Evolutionary conservation across 768 basidiomycete species (phyloP).

Genomic region (Tylopilus rubrobrunneus): DNA sequence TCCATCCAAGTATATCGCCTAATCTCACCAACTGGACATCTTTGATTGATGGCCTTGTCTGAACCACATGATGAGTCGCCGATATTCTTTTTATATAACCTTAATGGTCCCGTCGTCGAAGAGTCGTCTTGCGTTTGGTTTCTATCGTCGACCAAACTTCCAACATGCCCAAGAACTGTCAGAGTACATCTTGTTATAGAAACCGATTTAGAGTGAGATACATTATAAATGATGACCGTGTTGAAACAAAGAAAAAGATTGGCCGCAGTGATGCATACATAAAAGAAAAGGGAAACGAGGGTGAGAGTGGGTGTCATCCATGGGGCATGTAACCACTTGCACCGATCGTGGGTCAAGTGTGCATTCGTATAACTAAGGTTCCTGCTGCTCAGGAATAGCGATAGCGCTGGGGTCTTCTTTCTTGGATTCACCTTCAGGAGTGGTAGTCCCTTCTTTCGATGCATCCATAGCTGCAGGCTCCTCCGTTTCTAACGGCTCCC

Average conservation of each 20-base stretch:
- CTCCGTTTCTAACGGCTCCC: conserved; percentile 17
- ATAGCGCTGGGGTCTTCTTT: background rate
- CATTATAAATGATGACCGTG: conserved; percentile 8
- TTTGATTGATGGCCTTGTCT: too few relatives aligned
- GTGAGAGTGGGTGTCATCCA: background rate
- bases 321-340: background rate
- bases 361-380: conserved; percentile 1
- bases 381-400: background rate
- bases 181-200: conserved; percentile 8
- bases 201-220: conserved; percentile 10
- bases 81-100: too few relatives aligned
- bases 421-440: conserved; percentile 2
- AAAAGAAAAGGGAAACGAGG: conserved; percentile 2
- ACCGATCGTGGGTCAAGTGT: too few relatives aligned
- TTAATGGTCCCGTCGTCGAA: too few relatives aligned
- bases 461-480: conserved; percentile 1
- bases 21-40: too few relatives aligned
- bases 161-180: background rate
- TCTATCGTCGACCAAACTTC: too few relatives aligned
- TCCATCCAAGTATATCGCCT: too few relatives aligned
- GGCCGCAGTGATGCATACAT: background rate
- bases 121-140: conserved; percentile 1
- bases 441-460: conserved; percentile 1
- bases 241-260: background rate
- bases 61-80: too few relatives aligned